Evolutionary conservation across 2,329 filamentous ascomycete species (phyloP).

Genomic region (Verticillium tricorpus): DNA sequence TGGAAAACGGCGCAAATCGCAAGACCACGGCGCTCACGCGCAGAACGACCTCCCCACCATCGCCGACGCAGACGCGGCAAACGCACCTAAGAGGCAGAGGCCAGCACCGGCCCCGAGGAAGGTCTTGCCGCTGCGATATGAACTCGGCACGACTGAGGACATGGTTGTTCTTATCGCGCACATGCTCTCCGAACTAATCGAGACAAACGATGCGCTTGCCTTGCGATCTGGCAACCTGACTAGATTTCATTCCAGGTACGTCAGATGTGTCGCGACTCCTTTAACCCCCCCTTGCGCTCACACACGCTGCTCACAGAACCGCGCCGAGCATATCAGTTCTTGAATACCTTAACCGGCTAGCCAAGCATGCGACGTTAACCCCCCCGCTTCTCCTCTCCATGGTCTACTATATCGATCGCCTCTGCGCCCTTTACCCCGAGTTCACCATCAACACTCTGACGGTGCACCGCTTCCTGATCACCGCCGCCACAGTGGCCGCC

Average conservation of each 20-base stretch:
- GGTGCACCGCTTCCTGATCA: slow-evolving; percentile 95
- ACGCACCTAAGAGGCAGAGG: slow-evolving; percentile 47
- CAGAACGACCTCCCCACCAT: not conserved
- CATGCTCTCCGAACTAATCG: slow-evolving; percentile 93
- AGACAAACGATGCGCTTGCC: slow-evolving; percentile 84
- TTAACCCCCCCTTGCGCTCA: not conserved
- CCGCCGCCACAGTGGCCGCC: slow-evolving; percentile 88
- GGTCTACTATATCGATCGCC: slow-evolving; percentile 97
- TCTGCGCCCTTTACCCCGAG: slow-evolving; percentile 86
- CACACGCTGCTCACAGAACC: slow-evolving; percentile 32
- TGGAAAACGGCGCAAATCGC: slow-evolving; percentile 40
- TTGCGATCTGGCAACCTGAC: slow-evolving; percentile 83
- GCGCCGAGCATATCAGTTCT: slow-evolving; percentile 88
- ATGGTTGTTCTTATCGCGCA: slow-evolving; percentile 87
- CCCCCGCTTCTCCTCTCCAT: slow-evolving; percentile 94
- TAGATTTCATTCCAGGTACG: slow-evolving; percentile 86
- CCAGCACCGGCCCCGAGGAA: slow-evolving; percentile 49
- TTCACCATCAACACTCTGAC: slow-evolving; percentile 97
- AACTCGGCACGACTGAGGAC: slow-evolving; percentile 76
- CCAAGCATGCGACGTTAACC: slow-evolving; percentile 88
- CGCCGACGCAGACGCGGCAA: slow-evolving; percentile 16
- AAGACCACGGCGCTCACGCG: slow-evolving; percentile 22
- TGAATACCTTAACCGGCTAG: slow-evolving; percentile 89
- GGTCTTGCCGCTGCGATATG: slow-evolving; percentile 68
- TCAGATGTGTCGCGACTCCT: not conserved